phyloP scores from a whole-genome alignment of 2,329 filamentous ascomycete species.

The Penicillium sp. region DNA sequence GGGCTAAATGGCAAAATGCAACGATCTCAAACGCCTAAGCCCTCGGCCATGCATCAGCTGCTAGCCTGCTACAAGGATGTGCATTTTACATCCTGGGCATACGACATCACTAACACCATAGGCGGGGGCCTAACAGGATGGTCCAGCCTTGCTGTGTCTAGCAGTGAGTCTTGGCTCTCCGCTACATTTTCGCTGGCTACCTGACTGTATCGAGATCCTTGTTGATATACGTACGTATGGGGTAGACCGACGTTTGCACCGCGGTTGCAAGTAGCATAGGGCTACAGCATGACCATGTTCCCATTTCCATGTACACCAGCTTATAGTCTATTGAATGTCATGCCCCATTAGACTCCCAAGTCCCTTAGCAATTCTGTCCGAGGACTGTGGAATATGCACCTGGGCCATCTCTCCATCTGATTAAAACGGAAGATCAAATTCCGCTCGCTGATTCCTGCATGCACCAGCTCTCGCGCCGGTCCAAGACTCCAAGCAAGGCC shows the following conservation, averaged over 20 bases:
- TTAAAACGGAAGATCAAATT: background rate
- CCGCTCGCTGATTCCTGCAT: background rate
- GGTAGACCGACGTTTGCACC: too few species aligned
- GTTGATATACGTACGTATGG: background rate
- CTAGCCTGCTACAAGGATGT: background rate
- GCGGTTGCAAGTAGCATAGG: too few species aligned
- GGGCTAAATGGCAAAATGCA: background rate
- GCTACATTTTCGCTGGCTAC: background rate
- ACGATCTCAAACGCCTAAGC: background rate
- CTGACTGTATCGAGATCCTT: background rate
- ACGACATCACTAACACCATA: background rate
- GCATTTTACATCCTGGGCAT: background rate
- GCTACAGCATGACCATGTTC: too few species aligned
- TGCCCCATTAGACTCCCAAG: too few species aligned
- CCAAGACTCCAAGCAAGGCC: conserved; percentile 22
- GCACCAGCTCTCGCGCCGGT: conserved; percentile 19
- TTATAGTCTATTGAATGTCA: too few species aligned
- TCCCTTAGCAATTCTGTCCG: too few species aligned
- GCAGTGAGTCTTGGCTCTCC: background rate
- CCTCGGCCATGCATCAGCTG: background rate
- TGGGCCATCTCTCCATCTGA: background rate
- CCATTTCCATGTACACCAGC: too few species aligned
- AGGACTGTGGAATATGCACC: background rate
- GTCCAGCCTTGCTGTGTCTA: background rate
- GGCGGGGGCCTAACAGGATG: background rate